Conservation (phyloP, 345 rosid species). For the Pistacia atlantica region DNA sequence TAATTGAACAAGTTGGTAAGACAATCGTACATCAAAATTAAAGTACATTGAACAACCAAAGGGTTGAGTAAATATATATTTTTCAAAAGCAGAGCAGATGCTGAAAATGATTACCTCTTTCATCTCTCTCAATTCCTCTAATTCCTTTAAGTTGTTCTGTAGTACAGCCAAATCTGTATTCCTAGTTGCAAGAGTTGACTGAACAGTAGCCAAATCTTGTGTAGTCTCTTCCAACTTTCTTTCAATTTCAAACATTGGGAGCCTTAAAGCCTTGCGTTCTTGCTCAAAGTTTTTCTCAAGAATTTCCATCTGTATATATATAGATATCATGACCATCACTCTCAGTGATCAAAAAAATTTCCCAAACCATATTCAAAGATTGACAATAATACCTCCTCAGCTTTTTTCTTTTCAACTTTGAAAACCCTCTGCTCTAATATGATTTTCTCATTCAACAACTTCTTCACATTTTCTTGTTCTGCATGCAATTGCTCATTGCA, state of each 20-base stretch:
- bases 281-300: conserved; percentile 60
- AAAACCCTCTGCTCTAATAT: conserved; percentile 62
- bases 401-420: conserved; percentile 60
- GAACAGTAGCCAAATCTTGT: conserved; percentile 51
- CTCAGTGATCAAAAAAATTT: background rate
- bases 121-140: conserved; percentile 93
- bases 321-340: background rate
- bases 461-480: conserved; percentile 55
- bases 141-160: conserved; percentile 75
- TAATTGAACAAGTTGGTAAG: background rate
- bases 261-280: conserved; percentile 64
- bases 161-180: conserved; percentile 53
- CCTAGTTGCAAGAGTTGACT: conserved; percentile 56
- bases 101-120: conserved; percentile 63
- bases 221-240: conserved; percentile 56
- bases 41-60: background rate
- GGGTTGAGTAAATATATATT: background rate
- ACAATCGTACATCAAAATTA: background rate
- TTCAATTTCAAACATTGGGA: conserved; percentile 65
- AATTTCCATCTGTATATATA: conserved; percentile 49
- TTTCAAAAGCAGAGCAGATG: background rate
- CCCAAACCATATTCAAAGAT: conserved; percentile 8
- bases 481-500: conserved; percentile 56
- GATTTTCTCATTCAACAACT: conserved; percentile 55
- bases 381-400: conserved; percentile 60